Percentiles rank a stretch among this genome's conserved stretches.
phyloP scores from a whole-genome alignment of 257 asterid genomes.

The Nicotiana obtusifolia region DNA sequence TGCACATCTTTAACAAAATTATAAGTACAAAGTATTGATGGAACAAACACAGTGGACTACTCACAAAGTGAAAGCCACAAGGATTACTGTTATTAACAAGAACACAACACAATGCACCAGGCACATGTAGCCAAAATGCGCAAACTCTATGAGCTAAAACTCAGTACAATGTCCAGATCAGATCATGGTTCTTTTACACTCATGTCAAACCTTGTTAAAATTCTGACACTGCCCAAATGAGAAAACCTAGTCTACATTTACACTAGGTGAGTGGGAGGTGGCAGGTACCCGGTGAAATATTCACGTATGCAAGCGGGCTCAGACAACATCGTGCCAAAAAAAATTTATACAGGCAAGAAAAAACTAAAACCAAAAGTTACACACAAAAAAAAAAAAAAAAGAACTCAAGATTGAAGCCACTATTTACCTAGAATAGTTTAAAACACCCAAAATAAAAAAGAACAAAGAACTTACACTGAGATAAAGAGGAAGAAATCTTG shows the following conservation, averaged over 20 bases:
- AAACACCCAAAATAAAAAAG: background rate
- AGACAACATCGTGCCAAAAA: no score
- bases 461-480: conserved; percentile 50
- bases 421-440: background rate
- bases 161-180: background rate
- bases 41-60: background rate
- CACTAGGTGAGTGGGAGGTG: no score
- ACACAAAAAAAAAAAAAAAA: background rate
- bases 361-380: background rate
- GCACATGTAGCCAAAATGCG: conserved; percentile 8
- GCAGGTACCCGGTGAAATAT: no score
- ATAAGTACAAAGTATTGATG: background rate
- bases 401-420: background rate
- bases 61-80: background rate
- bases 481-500: conserved; percentile 74
- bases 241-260: background rate
- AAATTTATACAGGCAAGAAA: background rate
- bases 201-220: background rate
- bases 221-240: background rate
- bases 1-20: background rate
- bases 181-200: background rate
- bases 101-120: conserved; percentile 1
- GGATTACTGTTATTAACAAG: background rate
- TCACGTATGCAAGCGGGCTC: no score
- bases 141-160: conserved; percentile 5